A percentile compares a stretch with the other conserved stretches of the same genome.
phyloP scores from a whole-genome alignment of 768 basidiomycete species.

The Harrya chromipes region DNA sequence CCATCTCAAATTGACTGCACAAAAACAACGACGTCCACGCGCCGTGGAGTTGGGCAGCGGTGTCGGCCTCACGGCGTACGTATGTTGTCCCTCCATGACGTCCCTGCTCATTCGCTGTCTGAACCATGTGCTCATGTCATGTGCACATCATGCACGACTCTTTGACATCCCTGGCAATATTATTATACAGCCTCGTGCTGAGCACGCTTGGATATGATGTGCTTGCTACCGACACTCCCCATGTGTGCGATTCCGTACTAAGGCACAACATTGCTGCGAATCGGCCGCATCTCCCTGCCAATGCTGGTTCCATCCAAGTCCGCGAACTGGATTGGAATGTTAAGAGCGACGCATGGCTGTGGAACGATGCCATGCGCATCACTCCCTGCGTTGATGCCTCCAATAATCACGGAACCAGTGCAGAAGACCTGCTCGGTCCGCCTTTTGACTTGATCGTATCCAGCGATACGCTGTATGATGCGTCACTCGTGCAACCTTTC shows the following conservation, averaged over 20 bases:
- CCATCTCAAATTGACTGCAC: slow-evolving; percentile 26
- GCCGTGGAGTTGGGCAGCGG: slow-evolving; percentile 83
- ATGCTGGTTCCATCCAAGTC: slow-evolving; percentile 50
- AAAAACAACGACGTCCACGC: slow-evolving; percentile 27
- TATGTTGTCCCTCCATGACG: slow-evolving; percentile 12
- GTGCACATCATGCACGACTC: no score
- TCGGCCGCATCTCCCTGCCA: slow-evolving; percentile 21
- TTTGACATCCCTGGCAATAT: no score
- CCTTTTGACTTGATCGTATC: slow-evolving; percentile 78
- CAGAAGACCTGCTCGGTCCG: slow-evolving; percentile 36
- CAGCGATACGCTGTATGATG: slow-evolving; percentile 78
- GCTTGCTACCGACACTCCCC: slow-evolving; percentile 68
- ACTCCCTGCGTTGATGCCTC: slow-evolving; percentile 31
- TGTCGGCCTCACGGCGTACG: slow-evolving; percentile 74
- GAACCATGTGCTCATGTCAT: neutral
- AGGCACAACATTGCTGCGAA: slow-evolving; percentile 58
- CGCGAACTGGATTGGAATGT: slow-evolving; percentile 72
- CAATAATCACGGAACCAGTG: slow-evolving; percentile 12
- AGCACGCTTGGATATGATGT: slow-evolving; percentile 71
- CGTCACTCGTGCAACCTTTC: slow-evolving; percentile 62
- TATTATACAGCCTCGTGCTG: slow-evolving; percentile 44
- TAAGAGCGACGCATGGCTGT: slow-evolving; percentile 51
- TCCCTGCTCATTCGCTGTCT: neutral
- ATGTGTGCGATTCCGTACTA: slow-evolving; percentile 64
- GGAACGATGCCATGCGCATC: slow-evolving; percentile 39